Base-by-base conservation (phyloP, 1,139 yeast genomes). In the Kluyveromyces sp. region DNA sequence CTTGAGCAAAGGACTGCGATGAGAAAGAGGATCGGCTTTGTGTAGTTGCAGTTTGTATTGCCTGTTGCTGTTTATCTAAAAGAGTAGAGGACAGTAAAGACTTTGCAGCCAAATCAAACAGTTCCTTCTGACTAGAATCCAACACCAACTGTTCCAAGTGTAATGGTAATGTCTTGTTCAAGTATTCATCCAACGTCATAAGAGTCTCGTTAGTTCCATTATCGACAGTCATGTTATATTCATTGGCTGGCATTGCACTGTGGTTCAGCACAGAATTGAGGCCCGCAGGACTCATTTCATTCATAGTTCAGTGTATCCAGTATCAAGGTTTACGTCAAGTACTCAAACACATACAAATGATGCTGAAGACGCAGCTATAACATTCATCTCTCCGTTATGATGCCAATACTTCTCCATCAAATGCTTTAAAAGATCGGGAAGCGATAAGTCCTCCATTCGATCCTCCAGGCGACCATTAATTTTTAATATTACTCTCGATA, bases 1-100 rank as follows among this genome's bases (percentile, higher is more conserved):
- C 94, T 50, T 82, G 86, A 0, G 88, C 77, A 53, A 84, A 84
- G 20, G 85, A 75, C 82, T 86, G 79, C 1, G 60, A 49, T 13
- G 58, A 54, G 16, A 70, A 63, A 3, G 52, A 49, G 13, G 41
- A 30, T 9, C 19, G 36, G 4, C 31, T 18, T 13, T 35, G 17
- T 9, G n/a, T 35, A 9, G 39, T 6, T 7, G 12, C 17, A 9
- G 36, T 30, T 22, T 31, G 36, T 17, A 26, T 32, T 13, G 38
- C 12, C 7, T 46, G 47, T 3, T 49, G 47, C 17, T 47, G 49
- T 3, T 43, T 31, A 2, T 11, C 29, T 11, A 38, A n/a, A 3
- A 31, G 16, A 18, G 41, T 15, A 2, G 41, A 31, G 12, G 36
- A 19, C 22, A 38, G 29, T 20, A 38, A 31, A 8, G 45, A 39